Evolutionary conservation across 495 filamentous ascomycete genomes (phyloP).

Genomic region (Cercophora sp.): DNA sequence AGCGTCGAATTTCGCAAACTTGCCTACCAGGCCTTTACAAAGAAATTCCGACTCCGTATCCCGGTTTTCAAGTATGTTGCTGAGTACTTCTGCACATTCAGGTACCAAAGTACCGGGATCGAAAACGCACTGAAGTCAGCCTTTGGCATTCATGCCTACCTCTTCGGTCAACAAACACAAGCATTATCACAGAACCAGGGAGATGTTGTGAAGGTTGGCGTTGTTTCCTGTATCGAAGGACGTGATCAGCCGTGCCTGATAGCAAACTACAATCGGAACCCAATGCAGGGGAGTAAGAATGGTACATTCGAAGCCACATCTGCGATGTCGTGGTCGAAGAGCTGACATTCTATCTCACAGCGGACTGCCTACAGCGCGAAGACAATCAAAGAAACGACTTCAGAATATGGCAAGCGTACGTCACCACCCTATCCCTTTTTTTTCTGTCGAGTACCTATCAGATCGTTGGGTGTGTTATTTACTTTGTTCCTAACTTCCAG

Average conservation of each 20-base stretch:
- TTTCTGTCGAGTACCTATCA: too few species aligned
- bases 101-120: conserved; percentile 35
- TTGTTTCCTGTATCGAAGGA: conserved; percentile 14
- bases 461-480: too few species aligned
- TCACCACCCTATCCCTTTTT: neutral
- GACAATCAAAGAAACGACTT: conserved; percentile 39
- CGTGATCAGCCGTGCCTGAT: conserved; percentile 7
- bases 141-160: conserved; percentile 27
- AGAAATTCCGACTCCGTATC: conserved; percentile 27
- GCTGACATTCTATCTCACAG: neutral
- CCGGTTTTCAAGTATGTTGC: conserved; percentile 27
- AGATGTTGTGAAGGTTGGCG: conserved; percentile 35
- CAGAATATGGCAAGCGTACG: conserved; percentile 48
- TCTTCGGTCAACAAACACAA: conserved; percentile 32
- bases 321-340: neutral
- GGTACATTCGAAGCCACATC: neutral
- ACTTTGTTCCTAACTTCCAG: conserved; percentile 16
- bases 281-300: conserved; percentile 6
- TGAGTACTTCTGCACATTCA: conserved; percentile 17
- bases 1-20: conserved; percentile 30
- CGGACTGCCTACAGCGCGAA: conserved; percentile 16
- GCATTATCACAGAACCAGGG: neutral
- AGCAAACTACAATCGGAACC: conserved; percentile 16
- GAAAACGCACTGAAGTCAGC: conserved; percentile 25
- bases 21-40: conserved; percentile 35